phyloP scores from a whole-genome alignment of 306 rosid genomes.

The Lagenaria siceraria region DNA sequence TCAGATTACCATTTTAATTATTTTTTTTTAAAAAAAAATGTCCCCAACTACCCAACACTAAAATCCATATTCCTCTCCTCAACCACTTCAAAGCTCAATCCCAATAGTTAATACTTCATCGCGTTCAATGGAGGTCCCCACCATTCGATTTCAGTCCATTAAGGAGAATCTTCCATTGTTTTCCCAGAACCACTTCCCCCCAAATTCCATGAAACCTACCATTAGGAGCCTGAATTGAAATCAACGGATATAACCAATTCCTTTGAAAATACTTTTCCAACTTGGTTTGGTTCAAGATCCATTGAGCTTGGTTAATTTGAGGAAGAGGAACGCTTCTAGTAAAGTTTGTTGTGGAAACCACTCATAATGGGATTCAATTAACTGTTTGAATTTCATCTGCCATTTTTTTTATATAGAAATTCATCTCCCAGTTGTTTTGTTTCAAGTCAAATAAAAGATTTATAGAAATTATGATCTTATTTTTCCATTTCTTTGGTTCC shows the following conservation, averaged over 20 bases:
- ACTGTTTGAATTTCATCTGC: not conserved
- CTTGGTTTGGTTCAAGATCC: not conserved
- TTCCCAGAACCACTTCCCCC: not conserved
- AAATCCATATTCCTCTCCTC: not conserved
- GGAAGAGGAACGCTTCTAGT: not conserved
- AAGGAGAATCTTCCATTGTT: not conserved
- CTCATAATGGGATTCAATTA: slow-evolving; percentile 7
- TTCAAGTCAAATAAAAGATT: not conserved
- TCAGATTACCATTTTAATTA: not conserved
- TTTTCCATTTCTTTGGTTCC: not conserved
- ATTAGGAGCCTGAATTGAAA: not conserved
- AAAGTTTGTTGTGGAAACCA: not conserved
- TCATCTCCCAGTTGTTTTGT: too few species aligned
- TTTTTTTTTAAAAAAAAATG: not conserved
- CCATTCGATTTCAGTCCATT: not conserved
- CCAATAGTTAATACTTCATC: not conserved
- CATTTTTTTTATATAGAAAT: not conserved
- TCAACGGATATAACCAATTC: not conserved
- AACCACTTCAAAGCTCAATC: not conserved
- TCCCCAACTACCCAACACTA: not conserved
- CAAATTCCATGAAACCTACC: not conserved
- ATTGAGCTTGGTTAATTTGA: not conserved
- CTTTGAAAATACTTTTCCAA: not conserved
- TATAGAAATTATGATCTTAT: not conserved
- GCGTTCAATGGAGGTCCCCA: not conserved